Conservation (phyloP, 306 rosid species). For the Chamaecrista fasciculata region DNA sequence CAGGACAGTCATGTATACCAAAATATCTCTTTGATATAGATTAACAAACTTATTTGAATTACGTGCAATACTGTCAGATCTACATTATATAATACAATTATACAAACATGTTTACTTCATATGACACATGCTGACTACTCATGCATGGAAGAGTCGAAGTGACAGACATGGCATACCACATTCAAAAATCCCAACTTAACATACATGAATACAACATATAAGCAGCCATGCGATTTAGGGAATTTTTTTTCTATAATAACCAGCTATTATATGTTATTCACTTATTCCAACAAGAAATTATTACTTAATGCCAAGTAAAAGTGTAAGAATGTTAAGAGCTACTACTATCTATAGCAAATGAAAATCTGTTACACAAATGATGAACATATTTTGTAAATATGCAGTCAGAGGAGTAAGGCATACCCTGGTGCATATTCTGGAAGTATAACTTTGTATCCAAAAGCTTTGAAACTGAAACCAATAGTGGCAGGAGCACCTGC, state of each 20-base stretch:
- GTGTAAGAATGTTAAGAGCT: neutral
- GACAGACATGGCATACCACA: constrained; percentile 2
- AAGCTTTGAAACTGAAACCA: constrained; percentile 50
- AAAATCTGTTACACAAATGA: neutral
- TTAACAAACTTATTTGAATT: neutral
- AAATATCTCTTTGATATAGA: neutral
- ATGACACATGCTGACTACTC: neutral
- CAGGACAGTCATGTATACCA: neutral
- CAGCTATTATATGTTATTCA: neutral
- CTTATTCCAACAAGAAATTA: neutral
- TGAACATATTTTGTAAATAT: neutral
- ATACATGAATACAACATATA: neutral
- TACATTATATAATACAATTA: neutral
- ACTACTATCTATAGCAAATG: neutral
- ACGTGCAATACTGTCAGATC: neutral
- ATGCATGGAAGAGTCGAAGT: constrained; percentile 15
- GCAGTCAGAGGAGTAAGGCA: neutral
- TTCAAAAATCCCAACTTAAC: neutral
- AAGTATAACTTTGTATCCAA: constrained; percentile 48
- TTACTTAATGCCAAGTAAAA: constrained; percentile 15
- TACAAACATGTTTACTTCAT: too few relatives aligned
- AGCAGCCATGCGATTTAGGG: neutral
- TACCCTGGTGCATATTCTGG: constrained; percentile 72
- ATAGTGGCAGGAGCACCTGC: constrained; percentile 32
- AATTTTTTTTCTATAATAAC: neutral